These are phyloP conservation scores for Blastocystis sp. DNA, from an alignment of 352 stramenopile species.

Conservation along the genomic window DNA sequence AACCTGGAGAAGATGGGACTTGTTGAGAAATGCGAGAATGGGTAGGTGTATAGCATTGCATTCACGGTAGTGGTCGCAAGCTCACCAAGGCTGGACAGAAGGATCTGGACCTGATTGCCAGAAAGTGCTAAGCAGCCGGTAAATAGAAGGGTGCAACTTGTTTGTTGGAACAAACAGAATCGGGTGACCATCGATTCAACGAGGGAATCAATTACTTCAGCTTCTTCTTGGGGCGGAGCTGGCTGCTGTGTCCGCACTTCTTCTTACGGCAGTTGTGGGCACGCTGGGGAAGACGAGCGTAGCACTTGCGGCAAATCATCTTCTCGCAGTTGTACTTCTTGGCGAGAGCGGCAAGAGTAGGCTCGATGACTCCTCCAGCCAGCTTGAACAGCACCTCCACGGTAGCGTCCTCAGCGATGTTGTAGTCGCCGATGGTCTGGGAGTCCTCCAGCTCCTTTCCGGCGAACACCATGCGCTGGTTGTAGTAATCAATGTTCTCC, in stretches of 20 bases:
- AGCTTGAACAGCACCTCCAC: conserved; percentile 51
- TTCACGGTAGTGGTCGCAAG: conserved; percentile 15
- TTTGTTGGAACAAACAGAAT: background rate
- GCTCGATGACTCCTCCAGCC: conserved; percentile 72
- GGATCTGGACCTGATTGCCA: conserved; percentile 46
- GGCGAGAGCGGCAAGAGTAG: conserved; percentile 86
- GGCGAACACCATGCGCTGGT: conserved; percentile 62
- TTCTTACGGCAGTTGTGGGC: conserved; percentile 99
- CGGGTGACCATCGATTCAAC: background rate
- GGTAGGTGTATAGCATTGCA: background rate
- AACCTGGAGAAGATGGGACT: conserved; percentile 55
- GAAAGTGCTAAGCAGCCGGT: conserved; percentile 27
- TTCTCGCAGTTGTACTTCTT: conserved; percentile 99
- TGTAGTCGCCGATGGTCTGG: conserved; percentile 60
- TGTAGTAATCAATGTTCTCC: conserved; percentile 56
- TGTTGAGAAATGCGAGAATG: background rate
- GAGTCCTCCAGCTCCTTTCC: conserved; percentile 62
- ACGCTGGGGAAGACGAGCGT: conserved; percentile 92
- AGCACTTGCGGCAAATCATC: conserved; percentile 97
- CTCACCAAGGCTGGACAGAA: conserved; percentile 50
- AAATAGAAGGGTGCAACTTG: background rate
- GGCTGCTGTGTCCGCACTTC: conserved; percentile 98
- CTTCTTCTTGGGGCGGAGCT: conserved; percentile 99
- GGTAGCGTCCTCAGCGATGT: conserved; percentile 62
- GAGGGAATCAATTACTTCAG: conserved; percentile 98